A percentile compares a stretch with the other conserved stretches of the same genome.
These are phyloP conservation scores for Hypoxylon sp. DNA, from an alignment of 2,329 filamentous ascomycete genomes.

Conservation along the genomic window DNA sequence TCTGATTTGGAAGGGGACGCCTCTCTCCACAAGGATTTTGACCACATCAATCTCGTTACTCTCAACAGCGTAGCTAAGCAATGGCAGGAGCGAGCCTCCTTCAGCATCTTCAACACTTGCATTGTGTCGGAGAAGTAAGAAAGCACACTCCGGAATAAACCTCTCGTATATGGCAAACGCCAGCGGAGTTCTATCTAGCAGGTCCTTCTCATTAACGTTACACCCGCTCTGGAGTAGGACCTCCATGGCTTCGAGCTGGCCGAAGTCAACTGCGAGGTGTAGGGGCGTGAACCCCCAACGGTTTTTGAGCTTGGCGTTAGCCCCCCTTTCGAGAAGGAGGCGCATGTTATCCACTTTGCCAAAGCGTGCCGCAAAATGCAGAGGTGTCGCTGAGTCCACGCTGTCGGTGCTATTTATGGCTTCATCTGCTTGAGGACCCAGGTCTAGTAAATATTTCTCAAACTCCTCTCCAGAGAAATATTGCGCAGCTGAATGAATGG, in stretches of 20 bases:
- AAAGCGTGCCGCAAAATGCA: conserved; percentile 6
- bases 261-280: conserved; percentile 8
- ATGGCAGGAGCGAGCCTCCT: conserved; percentile 1
- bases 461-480: neutral
- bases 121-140: conserved; percentile 5
- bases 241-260: conserved; percentile 3
- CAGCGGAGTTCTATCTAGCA: neutral
- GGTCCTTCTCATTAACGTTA: neutral
- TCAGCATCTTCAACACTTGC: neutral
- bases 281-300: conserved; percentile 9
- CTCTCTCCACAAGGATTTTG: conserved; percentile 6
- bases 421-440: conserved; percentile 5
- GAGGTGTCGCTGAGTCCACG: neutral
- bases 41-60: conserved; percentile 2
- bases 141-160: neutral
- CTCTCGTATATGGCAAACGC: neutral
- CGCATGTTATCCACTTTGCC: conserved; percentile 6
- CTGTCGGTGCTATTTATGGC: conserved; percentile 3
- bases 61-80: conserved; percentile 10
- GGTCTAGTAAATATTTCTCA: conserved; percentile 3
- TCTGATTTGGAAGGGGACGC: conserved; percentile 2
- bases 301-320: neutral
- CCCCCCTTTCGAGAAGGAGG: conserved; percentile 1
- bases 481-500: conserved; percentile 2
- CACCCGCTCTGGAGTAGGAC: neutral